Base-by-base conservation (phyloP, 2,329 filamentous ascomycete genomes). In the Helotiales sp. region DNA sequence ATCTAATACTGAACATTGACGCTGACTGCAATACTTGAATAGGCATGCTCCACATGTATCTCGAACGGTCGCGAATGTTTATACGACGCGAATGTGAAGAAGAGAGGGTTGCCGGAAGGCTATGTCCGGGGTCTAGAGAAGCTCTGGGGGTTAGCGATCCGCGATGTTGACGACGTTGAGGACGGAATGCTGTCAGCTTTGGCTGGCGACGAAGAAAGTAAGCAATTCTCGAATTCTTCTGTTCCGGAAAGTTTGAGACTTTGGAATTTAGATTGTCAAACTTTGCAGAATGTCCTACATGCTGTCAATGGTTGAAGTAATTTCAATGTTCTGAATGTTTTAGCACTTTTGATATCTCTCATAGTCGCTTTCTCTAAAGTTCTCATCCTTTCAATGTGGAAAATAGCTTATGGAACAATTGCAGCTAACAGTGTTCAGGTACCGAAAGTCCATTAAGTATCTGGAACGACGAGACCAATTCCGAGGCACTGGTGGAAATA, bases 81-180 rank as follows among this genome's bases (percentile, higher is more conserved):
- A 84, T 94, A 93, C 77, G 87, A 90, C 69, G 85, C 89, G 63
- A 88, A 87, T 63, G 88, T 90, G 7, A 93, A 92, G 78, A 93
- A 93, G 77, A 84, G 91, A 70, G 91, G 92, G 3, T 87, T 94
- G 11, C 91, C 91, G 73, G 91, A 91, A n/a, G 91, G 92, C 17
- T 93, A 93, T 75, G 89, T 94, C 63, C 86, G 91, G 37, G 90
- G 90, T 0, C 81, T 94, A 20, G 91, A 94, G 71, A 77, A 87
- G 60, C 80, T 86, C 17, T 81, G 86, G 75, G 86, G 85, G 11
- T 81, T 85, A 73, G 78, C 85, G 1, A 85, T 88, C 69, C 79
- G 81, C 63, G 82, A 82, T 45, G 81, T 83, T 28, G 77, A 82
- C 20, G 82, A 81, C 6, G 80, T 81, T 45, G 85, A 87, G 73